phyloP scores from a whole-genome alignment of 805 yeast species.

The Zygoascus biomembranicola region DNA sequence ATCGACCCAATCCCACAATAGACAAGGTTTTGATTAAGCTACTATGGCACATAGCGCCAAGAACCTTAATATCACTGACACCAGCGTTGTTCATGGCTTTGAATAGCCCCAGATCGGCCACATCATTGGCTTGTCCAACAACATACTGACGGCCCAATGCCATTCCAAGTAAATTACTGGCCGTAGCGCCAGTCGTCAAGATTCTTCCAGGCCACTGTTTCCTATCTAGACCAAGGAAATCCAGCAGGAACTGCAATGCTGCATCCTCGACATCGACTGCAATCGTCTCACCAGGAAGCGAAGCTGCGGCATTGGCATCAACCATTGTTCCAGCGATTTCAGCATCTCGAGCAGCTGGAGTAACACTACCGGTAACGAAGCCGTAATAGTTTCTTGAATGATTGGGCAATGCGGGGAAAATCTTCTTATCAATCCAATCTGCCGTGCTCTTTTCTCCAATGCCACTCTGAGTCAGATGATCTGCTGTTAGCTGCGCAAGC shows the following conservation, averaged over 20 bases:
- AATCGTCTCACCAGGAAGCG: slow-evolving; percentile 10
- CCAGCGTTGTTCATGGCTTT: slow-evolving; percentile 11
- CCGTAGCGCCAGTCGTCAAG: slow-evolving; percentile 21
- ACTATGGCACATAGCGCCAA: slow-evolving; percentile 14
- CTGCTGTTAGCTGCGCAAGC: background rate
- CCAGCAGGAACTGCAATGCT: slow-evolving; percentile 12
- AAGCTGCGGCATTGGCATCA: slow-evolving; percentile 14
- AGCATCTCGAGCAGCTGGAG: slow-evolving; percentile 21
- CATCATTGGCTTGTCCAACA: slow-evolving; percentile 1
- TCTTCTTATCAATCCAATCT: background rate
- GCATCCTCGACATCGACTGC: slow-evolving; percentile 9
- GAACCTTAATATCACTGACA: slow-evolving; percentile 9
- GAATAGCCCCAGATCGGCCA: slow-evolving; percentile 13
- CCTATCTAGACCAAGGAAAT: slow-evolving; percentile 12
- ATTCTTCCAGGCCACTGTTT: slow-evolving; percentile 11
- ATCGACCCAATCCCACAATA: slow-evolving; percentile 18
- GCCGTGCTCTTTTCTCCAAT: background rate
- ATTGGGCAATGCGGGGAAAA: slow-evolving; percentile 15
- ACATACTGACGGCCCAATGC: slow-evolving; percentile 16
- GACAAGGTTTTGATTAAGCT: slow-evolving; percentile 18
- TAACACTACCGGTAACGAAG: slow-evolving; percentile 20
- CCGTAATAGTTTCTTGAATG: slow-evolving; percentile 17
- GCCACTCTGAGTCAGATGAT: background rate
- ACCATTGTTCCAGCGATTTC: slow-evolving; percentile 14
- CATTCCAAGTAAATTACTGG: slow-evolving; percentile 17